phyloP scores from a whole-genome alignment of 1,139 yeast genomes.

The Yamadazyma triangularis region DNA sequence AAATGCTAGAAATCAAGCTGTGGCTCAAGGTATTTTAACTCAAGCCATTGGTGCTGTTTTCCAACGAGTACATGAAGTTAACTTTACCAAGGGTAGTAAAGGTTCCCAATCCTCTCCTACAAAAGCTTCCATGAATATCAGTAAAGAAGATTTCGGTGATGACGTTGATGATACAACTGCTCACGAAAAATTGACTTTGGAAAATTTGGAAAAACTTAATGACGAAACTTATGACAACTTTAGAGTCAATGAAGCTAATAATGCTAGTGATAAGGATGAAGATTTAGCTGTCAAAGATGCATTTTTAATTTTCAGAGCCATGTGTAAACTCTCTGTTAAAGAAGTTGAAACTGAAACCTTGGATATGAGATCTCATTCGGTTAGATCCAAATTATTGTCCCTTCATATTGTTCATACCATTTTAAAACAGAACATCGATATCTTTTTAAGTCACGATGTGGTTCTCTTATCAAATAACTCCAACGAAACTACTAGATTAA shows the following conservation, averaged over 20 bases:
- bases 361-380: slow-evolving; percentile 88
- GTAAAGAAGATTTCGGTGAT: slow-evolving; percentile 18
- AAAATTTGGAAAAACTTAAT: slow-evolving; percentile 50
- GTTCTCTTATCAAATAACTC: slow-evolving; percentile 54
- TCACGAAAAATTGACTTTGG: slow-evolving; percentile 47
- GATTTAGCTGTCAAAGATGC: slow-evolving; percentile 85
- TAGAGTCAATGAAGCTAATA: slow-evolving; percentile 45
- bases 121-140: slow-evolving; percentile 15
- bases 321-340: slow-evolving; percentile 90
- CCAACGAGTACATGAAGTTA: slow-evolving; percentile 56
- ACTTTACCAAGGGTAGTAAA: slow-evolving; percentile 14
- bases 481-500: slow-evolving; percentile 57
- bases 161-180: slow-evolving; percentile 9
- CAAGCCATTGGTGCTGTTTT: slow-evolving; percentile 86
- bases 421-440: slow-evolving; percentile 77
- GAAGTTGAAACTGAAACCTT: slow-evolving; percentile 63
- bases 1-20: slow-evolving; percentile 79
- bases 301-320: slow-evolving; percentile 84
- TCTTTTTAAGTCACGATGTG: slow-evolving; percentile 65
- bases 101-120: slow-evolving; percentile 17
- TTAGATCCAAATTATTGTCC: slow-evolving; percentile 85
- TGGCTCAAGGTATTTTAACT: slow-evolving; percentile 92
- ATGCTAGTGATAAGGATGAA: slow-evolving; percentile 46
- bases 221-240: slow-evolving; percentile 50
- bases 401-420: slow-evolving; percentile 85